phyloP scores from a whole-genome alignment of 345 rosid species.

The Moricandia moricandioides region DNA sequence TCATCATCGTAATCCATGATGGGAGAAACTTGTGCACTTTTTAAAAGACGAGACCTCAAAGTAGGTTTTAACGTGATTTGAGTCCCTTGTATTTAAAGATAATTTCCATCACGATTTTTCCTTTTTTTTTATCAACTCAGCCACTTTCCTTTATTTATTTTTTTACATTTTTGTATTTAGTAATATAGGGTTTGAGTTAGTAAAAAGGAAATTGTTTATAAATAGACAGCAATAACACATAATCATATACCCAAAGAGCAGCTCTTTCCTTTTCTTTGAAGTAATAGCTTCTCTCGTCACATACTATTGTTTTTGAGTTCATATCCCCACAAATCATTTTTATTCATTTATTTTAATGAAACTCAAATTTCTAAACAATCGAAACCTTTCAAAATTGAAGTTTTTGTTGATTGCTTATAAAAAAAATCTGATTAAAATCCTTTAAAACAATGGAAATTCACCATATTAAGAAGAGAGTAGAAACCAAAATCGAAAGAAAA shows the following conservation, averaged over 20 bases:
- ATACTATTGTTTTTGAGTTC: no score
- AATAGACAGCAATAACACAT: background rate
- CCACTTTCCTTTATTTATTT: background rate
- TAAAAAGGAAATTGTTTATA: background rate
- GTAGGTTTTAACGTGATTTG: background rate
- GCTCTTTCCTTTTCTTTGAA: no score
- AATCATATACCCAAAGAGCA: background rate
- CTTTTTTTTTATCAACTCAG: background rate
- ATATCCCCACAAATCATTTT: no score
- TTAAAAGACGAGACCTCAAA: background rate
- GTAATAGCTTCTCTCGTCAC: no score
- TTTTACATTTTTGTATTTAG: background rate
- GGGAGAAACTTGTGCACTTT: background rate
- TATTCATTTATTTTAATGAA: no score
- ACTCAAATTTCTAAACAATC: no score
- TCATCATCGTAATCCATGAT: background rate
- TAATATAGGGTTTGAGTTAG: background rate
- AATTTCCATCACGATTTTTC: background rate
- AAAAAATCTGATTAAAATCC: no score
- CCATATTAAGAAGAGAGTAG: no score
- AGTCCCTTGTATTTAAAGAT: background rate
- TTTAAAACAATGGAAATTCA: no score
- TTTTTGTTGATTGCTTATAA: no score
- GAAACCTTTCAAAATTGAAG: no score
- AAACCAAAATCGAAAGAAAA: no score